Conservation (phyloP, 305 asterid species). For the Solanum aculeatissimum region DNA sequence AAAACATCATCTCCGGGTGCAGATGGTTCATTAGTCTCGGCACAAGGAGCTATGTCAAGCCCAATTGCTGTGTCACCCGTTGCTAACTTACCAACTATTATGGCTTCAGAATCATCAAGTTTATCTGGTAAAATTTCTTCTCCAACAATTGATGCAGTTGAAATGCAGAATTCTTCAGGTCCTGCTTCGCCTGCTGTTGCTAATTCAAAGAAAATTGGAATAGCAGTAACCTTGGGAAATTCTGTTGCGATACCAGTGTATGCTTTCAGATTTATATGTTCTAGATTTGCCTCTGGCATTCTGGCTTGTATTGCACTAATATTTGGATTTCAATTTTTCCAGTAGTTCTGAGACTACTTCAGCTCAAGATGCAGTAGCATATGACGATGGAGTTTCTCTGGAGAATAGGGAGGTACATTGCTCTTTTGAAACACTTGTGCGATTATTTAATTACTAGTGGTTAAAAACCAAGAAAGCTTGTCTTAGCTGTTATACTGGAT, state of each 20-base stretch:
- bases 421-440: neutral
- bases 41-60: constrained; percentile 38
- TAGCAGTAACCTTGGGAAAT: constrained; percentile 16
- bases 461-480: neutral
- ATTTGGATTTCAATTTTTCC: constrained; percentile 16
- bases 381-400: constrained; percentile 21
- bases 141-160: constrained; percentile 22
- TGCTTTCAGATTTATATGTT: constrained; percentile 2
- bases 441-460: neutral
- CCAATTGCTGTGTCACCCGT: constrained; percentile 43
- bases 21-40: constrained; percentile 22
- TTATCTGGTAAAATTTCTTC: constrained; percentile 34
- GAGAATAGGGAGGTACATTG: constrained; percentile 41
- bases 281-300: constrained; percentile 5
- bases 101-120: constrained; percentile 33
- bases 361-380: constrained; percentile 32
- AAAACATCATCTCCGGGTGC: constrained; percentile 25
- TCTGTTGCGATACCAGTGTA: constrained; percentile 38
- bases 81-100: constrained; percentile 27
- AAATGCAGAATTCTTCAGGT: constrained; percentile 26
- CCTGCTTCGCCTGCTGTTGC: constrained; percentile 15
- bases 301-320: neutral
- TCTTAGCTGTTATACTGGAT: neutral
- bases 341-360: constrained; percentile 31
- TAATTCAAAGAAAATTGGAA: constrained; percentile 23